Evolutionary conservation across 495 filamentous ascomycete genomes (phyloP).

Genomic region (Paragyromitra xinjiangensis): DNA sequence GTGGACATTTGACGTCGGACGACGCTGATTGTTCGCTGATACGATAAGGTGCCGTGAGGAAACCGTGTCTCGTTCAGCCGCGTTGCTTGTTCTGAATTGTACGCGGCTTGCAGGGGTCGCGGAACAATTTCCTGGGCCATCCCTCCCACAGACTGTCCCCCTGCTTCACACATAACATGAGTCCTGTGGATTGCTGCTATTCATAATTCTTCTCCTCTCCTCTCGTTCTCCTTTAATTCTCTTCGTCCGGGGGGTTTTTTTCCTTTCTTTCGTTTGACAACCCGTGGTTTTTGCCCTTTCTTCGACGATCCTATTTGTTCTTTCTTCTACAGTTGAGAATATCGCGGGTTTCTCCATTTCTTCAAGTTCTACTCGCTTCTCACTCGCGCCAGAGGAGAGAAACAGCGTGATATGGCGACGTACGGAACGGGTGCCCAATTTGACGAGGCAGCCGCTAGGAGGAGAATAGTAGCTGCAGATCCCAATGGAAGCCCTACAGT

Average conservation of each 20-base stretch:
- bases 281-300: conserved; percentile 11
- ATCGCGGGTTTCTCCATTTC: conserved; percentile 16
- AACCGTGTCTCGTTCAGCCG: conserved; percentile 55
- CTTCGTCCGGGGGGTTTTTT: conserved; percentile 30
- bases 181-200: conserved; percentile 38
- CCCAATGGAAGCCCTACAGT: conserved; percentile 25
- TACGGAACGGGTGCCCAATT: conserved; percentile 49
- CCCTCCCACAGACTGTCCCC: conserved; percentile 20
- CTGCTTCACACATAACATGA: conserved; percentile 42
- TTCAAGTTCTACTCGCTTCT: conserved; percentile 39
- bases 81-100: conserved; percentile 54
- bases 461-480: conserved; percentile 46
- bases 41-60: conserved; percentile 43
- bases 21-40: conserved; percentile 6
- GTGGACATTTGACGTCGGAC: conserved; percentile 31
- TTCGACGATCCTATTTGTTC: conserved; percentile 3
- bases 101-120: conserved; percentile 42
- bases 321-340: conserved; percentile 1
- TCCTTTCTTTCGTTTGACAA: conserved; percentile 41
- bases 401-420: conserved; percentile 42
- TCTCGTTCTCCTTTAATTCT: conserved; percentile 41
- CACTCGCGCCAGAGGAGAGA: conserved; percentile 48
- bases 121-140: conserved; percentile 45
- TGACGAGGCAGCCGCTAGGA: conserved; percentile 40
- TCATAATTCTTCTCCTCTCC: conserved; percentile 36